These are phyloP conservation scores for Tremella yokohamensis DNA, from an alignment of 768 basidiomycete genomes.

Conservation along the genomic window DNA sequence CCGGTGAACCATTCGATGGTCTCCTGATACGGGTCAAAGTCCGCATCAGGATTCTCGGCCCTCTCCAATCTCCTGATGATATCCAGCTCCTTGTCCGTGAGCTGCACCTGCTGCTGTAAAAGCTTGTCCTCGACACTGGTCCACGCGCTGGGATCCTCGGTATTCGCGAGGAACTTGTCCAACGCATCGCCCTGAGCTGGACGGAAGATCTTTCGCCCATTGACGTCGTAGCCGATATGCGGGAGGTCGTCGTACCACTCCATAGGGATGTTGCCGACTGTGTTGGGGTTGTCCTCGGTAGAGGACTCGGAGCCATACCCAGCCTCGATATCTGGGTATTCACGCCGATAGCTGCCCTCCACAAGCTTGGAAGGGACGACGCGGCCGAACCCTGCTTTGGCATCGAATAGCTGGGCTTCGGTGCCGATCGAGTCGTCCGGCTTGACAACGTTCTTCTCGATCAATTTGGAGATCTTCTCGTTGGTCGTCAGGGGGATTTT, in stretches of 20 bases:
- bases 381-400: slow-evolving; percentile 45
- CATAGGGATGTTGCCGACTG: slow-evolving; percentile 88
- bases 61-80: slow-evolving; percentile 87
- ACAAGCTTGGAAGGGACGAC: slow-evolving; percentile 43
- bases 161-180: slow-evolving; percentile 90
- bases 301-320: slow-evolving; percentile 53
- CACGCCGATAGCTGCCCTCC: slow-evolving; percentile 46
- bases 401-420: slow-evolving; percentile 38
- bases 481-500: slow-evolving; percentile 29
- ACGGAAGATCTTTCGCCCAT: slow-evolving; percentile 88
- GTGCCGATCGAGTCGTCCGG: slow-evolving; percentile 46
- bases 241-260: slow-evolving; percentile 99
- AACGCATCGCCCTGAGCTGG: slow-evolving; percentile 94
- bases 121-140: slow-evolving; percentile 89
- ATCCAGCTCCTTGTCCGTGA: slow-evolving; percentile 86
- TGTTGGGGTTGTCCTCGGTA: slow-evolving; percentile 67
- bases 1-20: slow-evolving; percentile 97
- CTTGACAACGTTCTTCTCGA: slow-evolving; percentile 46
- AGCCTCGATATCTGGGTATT: slow-evolving; percentile 52
- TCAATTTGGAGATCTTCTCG: slow-evolving; percentile 41
- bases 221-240: slow-evolving; percentile 94
- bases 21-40: slow-evolving; percentile 88
- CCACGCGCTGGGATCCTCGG: slow-evolving; percentile 90
- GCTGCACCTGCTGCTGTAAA: slow-evolving; percentile 74
- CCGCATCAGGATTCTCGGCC: slow-evolving; percentile 83